Evolutionary conservation across 257 asterid species (phyloP), one percentile per base, ranked within the genome.

Genomic region (Cynanchum wilfordii): DNA sequence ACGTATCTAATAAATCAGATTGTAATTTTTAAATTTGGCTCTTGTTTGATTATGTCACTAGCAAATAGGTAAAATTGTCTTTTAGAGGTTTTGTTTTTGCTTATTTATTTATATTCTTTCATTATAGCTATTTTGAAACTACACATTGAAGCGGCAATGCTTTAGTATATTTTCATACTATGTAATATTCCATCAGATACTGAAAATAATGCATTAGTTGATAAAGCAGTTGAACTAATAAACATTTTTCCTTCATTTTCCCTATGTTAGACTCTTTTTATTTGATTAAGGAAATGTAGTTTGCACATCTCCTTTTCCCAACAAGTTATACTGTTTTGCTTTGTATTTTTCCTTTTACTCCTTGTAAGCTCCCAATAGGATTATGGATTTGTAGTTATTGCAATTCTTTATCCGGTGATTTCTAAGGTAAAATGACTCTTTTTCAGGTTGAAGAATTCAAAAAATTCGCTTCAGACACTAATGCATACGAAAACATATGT

Each of bases 381-480:
- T 7, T 24, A 63, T 42, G 40, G 19, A 60, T 3, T 38, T 62
- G 30, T 59, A 58, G 70, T 69, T n/a, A 24, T 17, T 38, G 2
- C n/a, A 29, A 17, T 55, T 60, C 24, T 3, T 69, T 54, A 27
- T 70, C 12, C 49, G 19, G 20, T 40, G 9, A 36, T 57, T 63
- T 69, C 57, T 49, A 63, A 52, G n/a, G 33, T 33, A 16, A 49
- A 45, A 15, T 51, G 62, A 58, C 65, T 38, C 69, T 56, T 51
- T 67, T 74, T 74, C 83, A 86, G 89, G 78, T 83, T 70, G 89
- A 86, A 67, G 99, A 95, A 67, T 95, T 95, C 83, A 90, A 86
- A 77, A 95, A 95, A 71, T 95, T 95, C 83, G 96, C 99, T 33
- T 81, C 99, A 47, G 95, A 90, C 64, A 76, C 69, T 75, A 82